Evolutionary conservation across 2,329 filamentous ascomycete genomes (phyloP), one percentile per base, ranked within the genome.

Genomic region (Cladosporium sp.): DNA sequence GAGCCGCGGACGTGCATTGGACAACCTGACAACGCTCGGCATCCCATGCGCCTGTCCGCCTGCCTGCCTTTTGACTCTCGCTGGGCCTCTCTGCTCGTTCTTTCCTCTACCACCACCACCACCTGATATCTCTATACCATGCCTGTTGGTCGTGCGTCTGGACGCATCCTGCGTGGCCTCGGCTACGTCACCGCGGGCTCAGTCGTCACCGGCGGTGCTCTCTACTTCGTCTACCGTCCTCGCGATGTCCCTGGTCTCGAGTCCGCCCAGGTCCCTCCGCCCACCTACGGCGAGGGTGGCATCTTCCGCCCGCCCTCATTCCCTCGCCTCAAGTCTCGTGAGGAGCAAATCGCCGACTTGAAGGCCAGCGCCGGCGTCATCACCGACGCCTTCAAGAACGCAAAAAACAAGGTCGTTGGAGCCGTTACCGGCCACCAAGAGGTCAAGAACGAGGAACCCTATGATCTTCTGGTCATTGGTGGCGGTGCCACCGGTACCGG

Each of bases 401-500:
- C 80, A 61, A 84, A 85, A 75, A 76, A 73, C 55, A 78, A 76
- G 61, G 74, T 76, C 62, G 77, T 77, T 66, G 73, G 78, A 50
- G 78, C 77, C n/a, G 71, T 73, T 1, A 72, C 72, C 46, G 62
- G 73, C 62, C 44, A 46, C 28, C 69, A 75, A 64, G 69, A 73
- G 18, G 71, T 69, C 59, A 71, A 73, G 57, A 59, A 66, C 64
- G 70, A 69, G 56, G 72, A 68, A 3, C 69, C 67, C 60, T 94
- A 93, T 73, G 91, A 94, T 75, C 81, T 95, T 49, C 81, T 94
- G 69, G 83, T 95, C 72, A 91, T 94, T 72, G 91, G 91, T 65
- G 91, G 88, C 69, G 91, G 91, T 69, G 91, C 91, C 16, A 94
- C 91, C 1, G 91, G 91, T 16, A 85, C 91, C 6, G 91, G 91